Base-by-base conservation (phyloP, 768 basidiomycete genomes). In the Mycena haematopus region DNA sequence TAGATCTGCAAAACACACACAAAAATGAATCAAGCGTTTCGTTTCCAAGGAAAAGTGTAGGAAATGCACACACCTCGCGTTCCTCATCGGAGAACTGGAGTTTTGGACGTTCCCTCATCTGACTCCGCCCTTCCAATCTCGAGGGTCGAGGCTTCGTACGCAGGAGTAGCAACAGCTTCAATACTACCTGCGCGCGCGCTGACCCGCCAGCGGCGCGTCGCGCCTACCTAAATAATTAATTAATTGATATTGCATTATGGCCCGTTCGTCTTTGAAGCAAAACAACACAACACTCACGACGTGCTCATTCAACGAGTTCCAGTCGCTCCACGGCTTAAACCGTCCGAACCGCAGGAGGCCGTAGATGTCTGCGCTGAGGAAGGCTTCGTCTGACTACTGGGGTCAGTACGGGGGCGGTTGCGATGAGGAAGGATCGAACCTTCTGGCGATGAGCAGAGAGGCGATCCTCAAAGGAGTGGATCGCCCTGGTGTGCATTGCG, bases 401-500 rank as follows among this genome's bases (percentile, higher is more conserved):
- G 7, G 55, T 58, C 8, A 62, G 70, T 65, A 38, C 36, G 55
- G 61, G 14, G 40, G 2, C n/a, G 27, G 52, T 53, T 29, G 27
- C 22, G 38, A 49, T 2, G 13, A 11, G n/a, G n/a, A 10, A 17
- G 19, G 14, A n/a, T 4, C n/a, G n/a, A 56, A 89, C 95, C 88
- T 99, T 99, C 76, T 99, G 96, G 70, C 97, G 88, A 82, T 99
- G 97, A 40, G 97, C 96, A 38, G 90, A 92, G 79, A 98, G 85
- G 64, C 97, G 86, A 81, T 99, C 97, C 79, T 99, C 97, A 72
- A 83, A 92, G 10, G 96, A 99, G 80, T 93, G 99, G 80, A 99
- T 98, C 38, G 97, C 97, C 58, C 99, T 97, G 51, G 96, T 97
- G 76, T 96, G 94, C 96, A 99, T 97, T 13, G 96, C 97, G 63